Base-by-base conservation (phyloP, 2,329 filamentous ascomycete genomes). In the Tetracladium maxilliforme region DNA sequence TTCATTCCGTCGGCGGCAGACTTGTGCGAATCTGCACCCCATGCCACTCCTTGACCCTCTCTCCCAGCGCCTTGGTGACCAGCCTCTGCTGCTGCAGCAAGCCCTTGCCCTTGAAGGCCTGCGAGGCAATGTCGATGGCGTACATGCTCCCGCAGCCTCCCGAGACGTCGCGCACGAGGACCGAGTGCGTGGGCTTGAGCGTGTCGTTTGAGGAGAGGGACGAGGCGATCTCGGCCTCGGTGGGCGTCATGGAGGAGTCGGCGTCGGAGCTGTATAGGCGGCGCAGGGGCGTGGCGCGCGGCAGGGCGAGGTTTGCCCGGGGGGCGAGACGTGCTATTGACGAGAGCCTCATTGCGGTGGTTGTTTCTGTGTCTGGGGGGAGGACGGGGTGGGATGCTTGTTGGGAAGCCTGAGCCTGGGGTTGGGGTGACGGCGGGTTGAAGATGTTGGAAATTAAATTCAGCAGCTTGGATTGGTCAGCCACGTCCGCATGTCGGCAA, bases 91-190 rank as follows among this genome's bases (percentile, higher is more conserved):
- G 81, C 60, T 81, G 81, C 32, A 92, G 65, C 47, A 86, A 71
- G 24, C 59, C 64, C 38, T 71, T 48, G 23, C 80, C 82, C 27
- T 62, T 61, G 51, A 92, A 92, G 40, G 60, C 64, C 23, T 70
- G 61, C 6, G 76, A 80, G 23, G 71, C 64, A 35, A 90, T 72
- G 40, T 86, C 75, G 36, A 92, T 76, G 28, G 72, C 76, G 53
- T 90, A 90, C 82, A 90, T 90, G 43, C 73, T 80, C 7, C 81
- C 81, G 52, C 81, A 92, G 16, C 81, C 81, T 30, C 82, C 81
- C 14, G 75, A 82, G 25, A 90, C 70, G 51, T 92, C 81, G 9
- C 21, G 19, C 11, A 10, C 10, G 4, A 19, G 16, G 12, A 26
- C 18, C 6, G 19, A 15, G n/a, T 5, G 15, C 10, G 20, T 15